Evolutionary conservation across 352 stramenopile genomes (phyloP).

Genomic region (Phytophthora cryptogea): DNA sequence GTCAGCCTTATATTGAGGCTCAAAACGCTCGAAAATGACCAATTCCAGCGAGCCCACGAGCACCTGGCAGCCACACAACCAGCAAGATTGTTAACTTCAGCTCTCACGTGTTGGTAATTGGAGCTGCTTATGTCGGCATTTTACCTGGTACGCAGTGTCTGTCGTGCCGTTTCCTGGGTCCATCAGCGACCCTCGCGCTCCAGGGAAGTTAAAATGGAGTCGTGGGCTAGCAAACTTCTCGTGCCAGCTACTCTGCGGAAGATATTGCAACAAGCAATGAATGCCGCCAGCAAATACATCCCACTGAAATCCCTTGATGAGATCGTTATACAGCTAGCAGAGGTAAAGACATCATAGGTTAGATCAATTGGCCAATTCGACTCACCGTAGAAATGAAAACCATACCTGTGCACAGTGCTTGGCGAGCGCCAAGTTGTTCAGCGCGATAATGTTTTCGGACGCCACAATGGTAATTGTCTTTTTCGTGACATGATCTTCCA

Average conservation of each 20-base stretch:
- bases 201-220: slow-evolving; percentile 82
- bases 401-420: slow-evolving; percentile 72
- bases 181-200: slow-evolving; percentile 55
- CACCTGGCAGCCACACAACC: slow-evolving; percentile 39
- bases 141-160: slow-evolving; percentile 76
- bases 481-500: slow-evolving; percentile 74
- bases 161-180: slow-evolving; percentile 83
- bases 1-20: slow-evolving; percentile 58
- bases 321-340: slow-evolving; percentile 67
- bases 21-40: slow-evolving; percentile 85
- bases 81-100: background rate
- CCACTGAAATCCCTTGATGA: slow-evolving; percentile 87
- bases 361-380: slow-evolving; percentile 3
- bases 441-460: slow-evolving; percentile 72
- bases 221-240: slow-evolving; percentile 68
- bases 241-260: slow-evolving; percentile 64
- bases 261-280: slow-evolving; percentile 83
- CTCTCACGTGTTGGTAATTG: background rate
- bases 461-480: slow-evolving; percentile 69
- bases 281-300: slow-evolving; percentile 83
- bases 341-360: slow-evolving; percentile 10
- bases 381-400: slow-evolving; percentile 2
- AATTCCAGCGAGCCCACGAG: slow-evolving; percentile 78
- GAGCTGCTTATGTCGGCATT: background rate
- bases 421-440: slow-evolving; percentile 72